Evolutionary conservation across 2,329 filamentous ascomycete species (phyloP).

Genomic region (Pseudocercospora fijiensis): DNA sequence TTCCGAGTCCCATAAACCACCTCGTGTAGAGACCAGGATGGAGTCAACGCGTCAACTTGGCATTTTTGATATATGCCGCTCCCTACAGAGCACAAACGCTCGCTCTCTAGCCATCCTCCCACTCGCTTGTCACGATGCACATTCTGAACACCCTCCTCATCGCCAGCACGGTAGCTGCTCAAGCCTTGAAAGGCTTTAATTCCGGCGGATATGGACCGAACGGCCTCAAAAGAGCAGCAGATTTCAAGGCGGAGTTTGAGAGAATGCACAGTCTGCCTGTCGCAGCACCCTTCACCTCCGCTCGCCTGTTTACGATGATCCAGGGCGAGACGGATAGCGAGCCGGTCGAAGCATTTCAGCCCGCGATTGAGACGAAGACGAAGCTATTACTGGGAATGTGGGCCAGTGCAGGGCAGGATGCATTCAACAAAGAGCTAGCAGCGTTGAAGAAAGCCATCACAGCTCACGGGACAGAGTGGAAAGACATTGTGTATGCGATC

Average conservation of each 20-base stretch:
- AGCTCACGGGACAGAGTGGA: conserved; percentile 66
- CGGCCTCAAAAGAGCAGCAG: conserved; percentile 60
- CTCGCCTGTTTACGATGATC: conserved; percentile 67
- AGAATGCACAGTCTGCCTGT: conserved; percentile 63
- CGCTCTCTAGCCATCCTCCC: not conserved
- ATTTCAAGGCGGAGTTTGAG: conserved; percentile 71
- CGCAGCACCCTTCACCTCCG: conserved; percentile 41
- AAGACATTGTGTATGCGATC: conserved; percentile 71
- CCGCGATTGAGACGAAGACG: conserved; percentile 78
- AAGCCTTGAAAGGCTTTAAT: conserved; percentile 65
- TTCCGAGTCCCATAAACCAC: not conserved
- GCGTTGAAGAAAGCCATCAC: conserved; percentile 69
- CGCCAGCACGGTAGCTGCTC: conserved; percentile 41
- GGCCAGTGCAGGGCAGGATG: conserved; percentile 51
- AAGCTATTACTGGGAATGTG: conserved; percentile 79
- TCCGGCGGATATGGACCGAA: conserved; percentile 65
- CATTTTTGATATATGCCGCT: not conserved
- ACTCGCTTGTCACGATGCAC: conserved; percentile 34
- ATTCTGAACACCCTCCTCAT: conserved; percentile 38
- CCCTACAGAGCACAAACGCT: not conserved
- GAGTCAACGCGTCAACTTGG: not conserved
- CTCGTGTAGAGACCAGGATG: not conserved
- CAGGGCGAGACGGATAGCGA: conserved; percentile 58
- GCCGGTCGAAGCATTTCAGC: conserved; percentile 69
- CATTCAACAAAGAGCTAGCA: conserved; percentile 69